phyloP scores from a whole-genome alignment of 495 filamentous ascomycete genomes.

The Tuber microsphaerosporum region DNA sequence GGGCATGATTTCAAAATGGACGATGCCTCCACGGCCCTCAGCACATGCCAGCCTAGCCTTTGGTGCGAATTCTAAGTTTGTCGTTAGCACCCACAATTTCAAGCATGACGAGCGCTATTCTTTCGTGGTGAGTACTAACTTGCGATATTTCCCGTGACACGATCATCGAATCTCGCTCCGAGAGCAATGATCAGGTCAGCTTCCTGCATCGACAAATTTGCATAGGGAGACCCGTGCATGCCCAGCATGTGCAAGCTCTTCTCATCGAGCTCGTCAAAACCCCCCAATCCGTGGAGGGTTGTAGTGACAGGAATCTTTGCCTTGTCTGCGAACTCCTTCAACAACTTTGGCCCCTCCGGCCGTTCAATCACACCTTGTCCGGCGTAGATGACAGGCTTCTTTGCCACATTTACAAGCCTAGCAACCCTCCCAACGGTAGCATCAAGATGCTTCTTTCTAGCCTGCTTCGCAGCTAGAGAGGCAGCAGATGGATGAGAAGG shows the following conservation, averaged over 20 bases:
- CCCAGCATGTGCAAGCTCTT: slow-evolving; percentile 77
- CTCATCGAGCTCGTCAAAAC: slow-evolving; percentile 68
- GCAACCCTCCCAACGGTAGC: slow-evolving; percentile 58
- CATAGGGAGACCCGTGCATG: slow-evolving; percentile 74
- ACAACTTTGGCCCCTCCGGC: slow-evolving; percentile 58
- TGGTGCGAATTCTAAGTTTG: slow-evolving; percentile 54
- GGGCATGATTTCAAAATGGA: slow-evolving; percentile 75
- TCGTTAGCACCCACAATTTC: slow-evolving; percentile 11
- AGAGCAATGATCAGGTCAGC: slow-evolving; percentile 72
- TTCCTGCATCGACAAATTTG: slow-evolving; percentile 73
- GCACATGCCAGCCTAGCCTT: slow-evolving; percentile 58
- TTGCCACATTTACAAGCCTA: slow-evolving; percentile 61
- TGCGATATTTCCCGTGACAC: slow-evolving; percentile 58
- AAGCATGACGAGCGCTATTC: neutral
- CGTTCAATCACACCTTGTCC: slow-evolving; percentile 62
- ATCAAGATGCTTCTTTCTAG: slow-evolving; percentile 54
- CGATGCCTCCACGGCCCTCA: slow-evolving; percentile 67
- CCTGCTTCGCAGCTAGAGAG: slow-evolving; percentile 56
- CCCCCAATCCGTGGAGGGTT: slow-evolving; percentile 68
- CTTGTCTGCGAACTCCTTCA: slow-evolving; percentile 64
- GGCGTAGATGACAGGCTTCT: slow-evolving; percentile 71
- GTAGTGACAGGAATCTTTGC: slow-evolving; percentile 70
- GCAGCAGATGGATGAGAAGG: slow-evolving; percentile 64
- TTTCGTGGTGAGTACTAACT: slow-evolving; percentile 38
- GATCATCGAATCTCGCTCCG: slow-evolving; percentile 70